Percentiles rank a stretch among this genome's conserved stretches.
phyloP scores from a whole-genome alignment of 352 stramenopile species.

The Pythium plurisporium region DNA sequence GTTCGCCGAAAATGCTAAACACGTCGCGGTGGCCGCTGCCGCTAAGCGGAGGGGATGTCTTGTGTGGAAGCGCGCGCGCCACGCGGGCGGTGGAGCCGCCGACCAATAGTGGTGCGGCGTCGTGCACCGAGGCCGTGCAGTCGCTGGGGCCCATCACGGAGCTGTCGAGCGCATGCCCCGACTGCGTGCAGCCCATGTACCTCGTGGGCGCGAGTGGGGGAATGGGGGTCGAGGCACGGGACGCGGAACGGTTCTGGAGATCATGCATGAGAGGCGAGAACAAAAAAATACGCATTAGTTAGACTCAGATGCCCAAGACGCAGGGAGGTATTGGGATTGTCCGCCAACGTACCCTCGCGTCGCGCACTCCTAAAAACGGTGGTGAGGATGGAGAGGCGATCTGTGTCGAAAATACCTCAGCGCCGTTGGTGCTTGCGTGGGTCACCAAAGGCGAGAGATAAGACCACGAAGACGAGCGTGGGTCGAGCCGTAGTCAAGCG shows the following conservation, averaged over 20 bases:
- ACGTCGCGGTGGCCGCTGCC: slow-evolving; percentile 63
- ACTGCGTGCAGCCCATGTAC: slow-evolving; percentile 31
- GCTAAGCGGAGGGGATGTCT: slow-evolving; percentile 31
- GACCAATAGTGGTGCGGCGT: slow-evolving; percentile 9
- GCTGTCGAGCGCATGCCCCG: slow-evolving; percentile 19
- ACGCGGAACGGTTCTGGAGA: slow-evolving; percentile 13
- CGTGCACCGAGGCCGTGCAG: neutral
- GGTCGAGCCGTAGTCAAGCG: neutral
- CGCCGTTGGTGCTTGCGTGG: neutral
- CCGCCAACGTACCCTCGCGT: slow-evolving; percentile 4
- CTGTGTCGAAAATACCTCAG: slow-evolving; percentile 5
- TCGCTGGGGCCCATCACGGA: slow-evolving; percentile 10
- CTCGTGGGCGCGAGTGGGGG: neutral
- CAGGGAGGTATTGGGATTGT: neutral
- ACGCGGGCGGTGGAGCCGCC: neutral
- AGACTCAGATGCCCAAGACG: slow-evolving; percentile 3
- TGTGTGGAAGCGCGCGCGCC: slow-evolving; percentile 43
- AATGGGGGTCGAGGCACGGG: neutral
- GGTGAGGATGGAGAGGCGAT: neutral
- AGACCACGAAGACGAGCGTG: neutral
- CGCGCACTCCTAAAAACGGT: neutral
- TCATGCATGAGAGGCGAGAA: neutral
- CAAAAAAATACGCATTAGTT: slow-evolving; percentile 5
- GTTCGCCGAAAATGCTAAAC: slow-evolving; percentile 83
- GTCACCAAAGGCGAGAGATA: neutral